Evolutionary conservation across 352 stramenopile genomes (phyloP).

Genomic region (Pythium phragmiticola): DNA sequence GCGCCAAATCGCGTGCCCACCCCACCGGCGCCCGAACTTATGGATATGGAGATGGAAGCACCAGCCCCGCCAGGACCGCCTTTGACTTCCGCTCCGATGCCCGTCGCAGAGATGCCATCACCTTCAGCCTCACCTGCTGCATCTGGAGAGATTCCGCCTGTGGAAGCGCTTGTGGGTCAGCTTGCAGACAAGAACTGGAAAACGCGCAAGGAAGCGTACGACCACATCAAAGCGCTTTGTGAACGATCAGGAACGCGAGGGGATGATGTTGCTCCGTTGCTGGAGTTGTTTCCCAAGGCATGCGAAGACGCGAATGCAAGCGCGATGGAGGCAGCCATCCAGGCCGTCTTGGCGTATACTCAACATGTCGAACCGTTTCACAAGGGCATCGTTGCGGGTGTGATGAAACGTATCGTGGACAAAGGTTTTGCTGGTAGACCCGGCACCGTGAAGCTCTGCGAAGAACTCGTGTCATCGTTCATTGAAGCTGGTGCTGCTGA

Average conservation of each 20-base stretch:
- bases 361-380: constrained; percentile 61
- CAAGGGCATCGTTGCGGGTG: constrained; percentile 56
- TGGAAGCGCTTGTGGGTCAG: constrained; percentile 56
- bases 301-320: constrained; percentile 83
- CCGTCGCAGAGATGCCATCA: constrained; percentile 3
- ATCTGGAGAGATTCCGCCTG: constrained; percentile 24
- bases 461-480: constrained; percentile 73
- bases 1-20: neutral
- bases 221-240: constrained; percentile 65
- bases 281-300: constrained; percentile 77
- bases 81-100: constrained; percentile 12
- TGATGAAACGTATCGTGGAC: constrained; percentile 80
- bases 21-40: constrained; percentile 9
- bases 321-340: constrained; percentile 73
- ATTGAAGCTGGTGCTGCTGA: constrained; percentile 74
- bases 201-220: constrained; percentile 78
- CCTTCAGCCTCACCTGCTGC: constrained; percentile 6
- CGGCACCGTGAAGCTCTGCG: constrained; percentile 73
- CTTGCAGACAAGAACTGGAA: constrained; percentile 88
- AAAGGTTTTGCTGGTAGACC: constrained; percentile 84
- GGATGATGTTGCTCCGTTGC: constrained; percentile 43
- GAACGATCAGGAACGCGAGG: constrained; percentile 45
- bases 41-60: constrained; percentile 24
- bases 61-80: constrained; percentile 4
- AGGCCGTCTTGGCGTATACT: constrained; percentile 74